Percentiles rank a stretch among this genome's conserved stretches.
Conservation (phyloP, 768 basidiomycete genomes). For the Trametes sanguinea region DNA sequence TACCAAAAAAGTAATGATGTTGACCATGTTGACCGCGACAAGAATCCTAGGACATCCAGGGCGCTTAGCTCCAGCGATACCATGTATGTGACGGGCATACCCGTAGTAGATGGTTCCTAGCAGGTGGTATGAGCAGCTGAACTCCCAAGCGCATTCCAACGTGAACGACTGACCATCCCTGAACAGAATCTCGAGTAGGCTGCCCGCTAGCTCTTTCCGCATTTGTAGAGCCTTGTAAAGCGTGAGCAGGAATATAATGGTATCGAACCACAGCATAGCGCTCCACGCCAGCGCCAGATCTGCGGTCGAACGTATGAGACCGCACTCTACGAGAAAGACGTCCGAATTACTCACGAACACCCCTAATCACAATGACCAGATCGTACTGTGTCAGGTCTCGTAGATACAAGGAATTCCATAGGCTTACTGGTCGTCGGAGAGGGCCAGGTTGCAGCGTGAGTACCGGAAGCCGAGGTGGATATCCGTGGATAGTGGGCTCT, state of each 20-base stretch:
- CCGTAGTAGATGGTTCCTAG: constrained; percentile 15
- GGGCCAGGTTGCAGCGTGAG: constrained; percentile 1
- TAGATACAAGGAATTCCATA: no score
- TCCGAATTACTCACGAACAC: constrained; percentile 5
- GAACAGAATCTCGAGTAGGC: constrained; percentile 4
- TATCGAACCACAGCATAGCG: constrained; percentile 12
- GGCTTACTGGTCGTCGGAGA: constrained; percentile 17
- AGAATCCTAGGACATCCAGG: constrained; percentile 2
- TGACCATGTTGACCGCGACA: constrained; percentile 15
- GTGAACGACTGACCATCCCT: constrained; percentile 7
- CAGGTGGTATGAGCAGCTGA: no score
- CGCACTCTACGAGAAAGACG: neutral
- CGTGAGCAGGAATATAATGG: constrained; percentile 2
- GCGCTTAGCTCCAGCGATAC: neutral
- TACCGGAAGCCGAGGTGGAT: neutral
- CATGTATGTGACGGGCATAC: neutral
- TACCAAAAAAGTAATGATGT: constrained; percentile 16
- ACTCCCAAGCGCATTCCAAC: no score
- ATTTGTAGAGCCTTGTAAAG: constrained; percentile 13
- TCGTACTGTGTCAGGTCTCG: neutral
- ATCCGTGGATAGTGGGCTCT: constrained; percentile 5
- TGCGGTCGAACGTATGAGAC: neutral
- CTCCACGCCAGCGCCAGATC: constrained; percentile 12
- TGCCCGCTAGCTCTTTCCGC: constrained; percentile 3
- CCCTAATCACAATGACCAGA: neutral